A percentile compares a stretch with the other conserved stretches of the same genome.
phyloP scores from a whole-genome alignment of 2,329 filamentous ascomycete genomes.

The Rachicladosporium sp. region DNA sequence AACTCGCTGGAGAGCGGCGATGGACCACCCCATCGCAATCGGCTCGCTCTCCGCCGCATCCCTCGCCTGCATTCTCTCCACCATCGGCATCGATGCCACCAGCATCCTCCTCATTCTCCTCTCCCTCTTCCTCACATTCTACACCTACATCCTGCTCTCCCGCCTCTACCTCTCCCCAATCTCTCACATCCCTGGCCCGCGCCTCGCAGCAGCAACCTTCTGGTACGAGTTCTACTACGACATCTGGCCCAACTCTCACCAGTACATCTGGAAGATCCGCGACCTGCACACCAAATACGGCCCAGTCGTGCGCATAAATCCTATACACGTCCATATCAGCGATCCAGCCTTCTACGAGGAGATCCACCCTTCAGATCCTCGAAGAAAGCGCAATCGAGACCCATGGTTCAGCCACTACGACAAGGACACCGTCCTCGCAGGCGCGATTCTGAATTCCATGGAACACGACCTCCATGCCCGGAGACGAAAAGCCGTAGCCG shows the following conservation, averaged over 20 bases:
- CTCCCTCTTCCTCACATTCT: no score
- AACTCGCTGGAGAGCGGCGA: no score
- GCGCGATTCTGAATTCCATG: background rate
- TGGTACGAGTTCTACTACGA: constrained; percentile 20
- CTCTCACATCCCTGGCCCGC: constrained; percentile 22
- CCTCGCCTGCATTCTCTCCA: no score
- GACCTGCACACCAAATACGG: constrained; percentile 32
- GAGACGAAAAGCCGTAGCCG: constrained; percentile 1
- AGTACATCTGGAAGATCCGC: constrained; percentile 15
- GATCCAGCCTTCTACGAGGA: background rate
- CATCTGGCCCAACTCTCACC: constrained; percentile 3
- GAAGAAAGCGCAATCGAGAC: constrained; percentile 1
- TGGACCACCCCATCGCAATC: no score
- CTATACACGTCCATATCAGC: constrained; percentile 24
- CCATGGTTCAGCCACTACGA: constrained; percentile 1
- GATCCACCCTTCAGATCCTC: constrained; percentile 1
- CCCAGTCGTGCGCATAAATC: constrained; percentile 35
- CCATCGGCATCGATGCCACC: no score
- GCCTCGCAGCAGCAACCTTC: constrained; percentile 15
- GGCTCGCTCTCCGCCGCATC: no score
- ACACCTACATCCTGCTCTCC: constrained; percentile 10
- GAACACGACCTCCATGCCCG: constrained; percentile 1
- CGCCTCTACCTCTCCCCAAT: constrained; percentile 25
- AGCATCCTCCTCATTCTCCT: no score
- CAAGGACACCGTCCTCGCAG: background rate